phyloP scores from a whole-genome alignment of 2,329 filamentous ascomycete genomes.

The Penicillium sp. region DNA sequence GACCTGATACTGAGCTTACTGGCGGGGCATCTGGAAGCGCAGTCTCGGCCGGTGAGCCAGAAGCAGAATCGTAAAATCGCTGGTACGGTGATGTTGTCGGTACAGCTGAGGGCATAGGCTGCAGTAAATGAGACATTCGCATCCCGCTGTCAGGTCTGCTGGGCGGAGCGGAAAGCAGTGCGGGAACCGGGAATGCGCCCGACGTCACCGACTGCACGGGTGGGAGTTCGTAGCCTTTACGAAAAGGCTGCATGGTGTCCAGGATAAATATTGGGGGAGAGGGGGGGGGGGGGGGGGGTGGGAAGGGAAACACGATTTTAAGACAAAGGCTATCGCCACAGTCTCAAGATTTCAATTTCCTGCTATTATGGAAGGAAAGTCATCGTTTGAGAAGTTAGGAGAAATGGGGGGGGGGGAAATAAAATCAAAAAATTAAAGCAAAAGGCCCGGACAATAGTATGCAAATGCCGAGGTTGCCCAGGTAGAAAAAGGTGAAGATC shows the following conservation, averaged over 20 bases:
- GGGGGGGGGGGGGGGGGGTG: background rate
- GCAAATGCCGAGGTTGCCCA: constrained; percentile 23
- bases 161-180: constrained; percentile 38
- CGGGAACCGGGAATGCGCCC: constrained; percentile 30
- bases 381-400: constrained; percentile 4
- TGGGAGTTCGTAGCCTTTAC: constrained; percentile 34
- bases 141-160: constrained; percentile 41
- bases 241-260: constrained; percentile 34
- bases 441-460: constrained; percentile 9
- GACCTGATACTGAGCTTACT: constrained; percentile 37
- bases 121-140: constrained; percentile 43
- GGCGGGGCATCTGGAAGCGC: constrained; percentile 35
- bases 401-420: background rate
- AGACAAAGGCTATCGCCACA: constrained; percentile 5
- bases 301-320: background rate
- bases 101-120: constrained; percentile 32
- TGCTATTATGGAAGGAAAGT: background rate
- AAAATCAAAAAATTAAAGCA: background rate
- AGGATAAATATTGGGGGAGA: background rate
- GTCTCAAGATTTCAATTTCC: background rate
- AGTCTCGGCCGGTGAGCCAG: constrained; percentile 41
- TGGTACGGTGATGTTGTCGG: constrained; percentile 30
- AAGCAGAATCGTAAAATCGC: constrained; percentile 41
- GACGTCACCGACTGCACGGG: constrained; percentile 38
- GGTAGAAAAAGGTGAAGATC: constrained; percentile 18